Conservation (phyloP, 768 basidiomycete species). For the Phlegmacium glaucopus region DNA sequence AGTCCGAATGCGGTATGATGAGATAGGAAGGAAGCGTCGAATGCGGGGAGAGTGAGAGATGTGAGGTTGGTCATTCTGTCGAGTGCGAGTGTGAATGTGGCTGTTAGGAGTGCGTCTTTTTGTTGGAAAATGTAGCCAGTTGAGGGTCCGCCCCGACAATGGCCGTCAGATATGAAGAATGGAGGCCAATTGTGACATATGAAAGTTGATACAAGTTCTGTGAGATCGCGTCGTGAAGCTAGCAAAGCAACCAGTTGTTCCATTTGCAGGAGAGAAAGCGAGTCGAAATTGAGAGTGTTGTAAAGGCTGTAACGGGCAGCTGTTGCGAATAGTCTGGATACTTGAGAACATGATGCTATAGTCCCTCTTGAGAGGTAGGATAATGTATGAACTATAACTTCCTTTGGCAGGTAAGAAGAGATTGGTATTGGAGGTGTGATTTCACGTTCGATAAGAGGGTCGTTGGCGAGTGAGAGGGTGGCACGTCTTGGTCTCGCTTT, state of each 20-base stretch:
- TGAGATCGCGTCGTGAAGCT: slow-evolving; percentile 35
- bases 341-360: slow-evolving; percentile 26
- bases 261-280: slow-evolving; percentile 24
- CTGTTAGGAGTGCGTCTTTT: slow-evolving; percentile 30
- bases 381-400: slow-evolving; percentile 32
- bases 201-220: slow-evolving; percentile 37
- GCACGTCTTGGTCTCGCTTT: slow-evolving; percentile 13
- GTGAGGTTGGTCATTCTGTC: slow-evolving; percentile 44
- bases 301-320: slow-evolving; percentile 34
- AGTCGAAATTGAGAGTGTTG: slow-evolving; percentile 29
- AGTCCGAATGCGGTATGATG: slow-evolving; percentile 42
- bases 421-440: slow-evolving; percentile 4
- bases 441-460: not conserved
- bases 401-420: slow-evolving; percentile 24
- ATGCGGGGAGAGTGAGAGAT: slow-evolving; percentile 38
- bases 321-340: slow-evolving; percentile 30
- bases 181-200: slow-evolving; percentile 41
- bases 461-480: slow-evolving; percentile 7
- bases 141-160: slow-evolving; percentile 11
- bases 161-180: slow-evolving; percentile 26
- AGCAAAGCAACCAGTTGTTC: slow-evolving; percentile 35
- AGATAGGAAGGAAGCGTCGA: slow-evolving; percentile 38
- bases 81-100: slow-evolving; percentile 41
- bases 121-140: slow-evolving; percentile 13
- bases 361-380: slow-evolving; percentile 28